Evolutionary conservation across 306 rosid genomes (phyloP).

Genomic region (Sicyos baderoa): DNA sequence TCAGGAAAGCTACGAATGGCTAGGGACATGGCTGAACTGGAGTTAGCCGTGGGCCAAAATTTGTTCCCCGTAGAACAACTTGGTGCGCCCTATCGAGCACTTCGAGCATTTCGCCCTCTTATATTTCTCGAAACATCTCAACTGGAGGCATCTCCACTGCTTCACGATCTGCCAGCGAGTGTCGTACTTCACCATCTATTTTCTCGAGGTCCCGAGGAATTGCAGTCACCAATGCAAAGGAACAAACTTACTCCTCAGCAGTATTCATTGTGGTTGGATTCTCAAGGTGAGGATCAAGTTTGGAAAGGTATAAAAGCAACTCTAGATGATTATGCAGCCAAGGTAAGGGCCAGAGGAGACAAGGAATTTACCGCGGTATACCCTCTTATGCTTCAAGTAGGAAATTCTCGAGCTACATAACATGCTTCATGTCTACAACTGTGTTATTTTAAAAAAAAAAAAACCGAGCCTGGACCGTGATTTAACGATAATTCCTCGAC

Average conservation of each 20-base stretch:
- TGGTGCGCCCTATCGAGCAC: constrained; percentile 91
- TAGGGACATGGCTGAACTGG: constrained; percentile 97
- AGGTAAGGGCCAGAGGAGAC: constrained; percentile 80
- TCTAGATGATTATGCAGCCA: constrained; percentile 79
- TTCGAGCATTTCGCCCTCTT: constrained; percentile 91
- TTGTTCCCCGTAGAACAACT: constrained; percentile 93
- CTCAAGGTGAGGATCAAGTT: constrained; percentile 95
- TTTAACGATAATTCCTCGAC: background rate
- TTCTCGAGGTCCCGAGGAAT: constrained; percentile 76
- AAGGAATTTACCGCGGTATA: constrained; percentile 89
- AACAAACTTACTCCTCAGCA: constrained; percentile 75
- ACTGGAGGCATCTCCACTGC: constrained; percentile 75
- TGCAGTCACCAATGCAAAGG: constrained; percentile 91
- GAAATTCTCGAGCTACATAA: constrained; percentile 38
- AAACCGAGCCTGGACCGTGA: background rate
- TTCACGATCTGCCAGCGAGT: constrained; percentile 86
- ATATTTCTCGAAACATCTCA: constrained; percentile 94
- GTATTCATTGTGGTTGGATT: constrained; percentile 92
- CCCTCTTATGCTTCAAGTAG: constrained; percentile 89
- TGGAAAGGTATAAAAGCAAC: constrained; percentile 95
- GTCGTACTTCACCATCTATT: constrained; percentile 88
- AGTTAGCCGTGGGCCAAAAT: constrained; percentile 90
- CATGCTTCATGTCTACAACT: constrained; percentile 31
- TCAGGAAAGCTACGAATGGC: constrained; percentile 98
- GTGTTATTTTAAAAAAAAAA: background rate